Base-by-base conservation (phyloP, 108 stramenopile genomes). In the Bacterosira constricta region DNA sequence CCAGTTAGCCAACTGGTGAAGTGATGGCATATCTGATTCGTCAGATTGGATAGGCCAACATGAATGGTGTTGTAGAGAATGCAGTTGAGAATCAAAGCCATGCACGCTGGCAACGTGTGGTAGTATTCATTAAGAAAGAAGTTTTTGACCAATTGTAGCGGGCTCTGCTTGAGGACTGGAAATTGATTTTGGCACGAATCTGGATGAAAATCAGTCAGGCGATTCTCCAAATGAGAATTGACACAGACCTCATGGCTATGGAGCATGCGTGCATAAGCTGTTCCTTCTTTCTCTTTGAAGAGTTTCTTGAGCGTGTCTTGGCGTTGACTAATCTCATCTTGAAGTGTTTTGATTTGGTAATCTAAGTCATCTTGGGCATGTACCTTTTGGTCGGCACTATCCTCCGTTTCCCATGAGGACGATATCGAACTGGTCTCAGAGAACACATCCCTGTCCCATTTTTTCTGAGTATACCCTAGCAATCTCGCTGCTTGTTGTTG, bases 401-500 rank as follows among this genome's bases (percentile, higher is more conserved):
- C n/a, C n/a, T n/a, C n/a, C n/a, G n/a, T n/a, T n/a, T n/a, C n/a
- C n/a, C n/a, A n/a, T n/a, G n/a, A n/a, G n/a, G n/a, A n/a, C n/a
- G n/a, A n/a, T n/a, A n/a, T n/a, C n/a, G n/a, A n/a, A n/a, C n/a
- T n/a, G n/a, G n/a, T n/a, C n/a, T n/a, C n/a, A n/a, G n/a, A n/a
- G n/a, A n/a, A n/a, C n/a, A n/a, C 58, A 30, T 38, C 47, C 5
- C 17, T 15, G 45, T 73, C 58, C 83, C 86, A 87, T 34, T 63
- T 71, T 12, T 63, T 36, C 45, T 84, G 18, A 30, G 71, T 74
- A 65, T 75, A 86, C 7, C 82, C 81, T 1, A 87, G 29, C 0
- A 80, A 42, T 0, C 10, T 35, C 1, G 78, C 83, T 26, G 86
- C 86, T 3, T 52, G 58, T 27, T 72, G 52, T 71, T 87, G 83